These are phyloP conservation scores for Hansfordia pulvinata DNA, from an alignment of 2,329 filamentous ascomycete genomes.

Conservation along the genomic window DNA sequence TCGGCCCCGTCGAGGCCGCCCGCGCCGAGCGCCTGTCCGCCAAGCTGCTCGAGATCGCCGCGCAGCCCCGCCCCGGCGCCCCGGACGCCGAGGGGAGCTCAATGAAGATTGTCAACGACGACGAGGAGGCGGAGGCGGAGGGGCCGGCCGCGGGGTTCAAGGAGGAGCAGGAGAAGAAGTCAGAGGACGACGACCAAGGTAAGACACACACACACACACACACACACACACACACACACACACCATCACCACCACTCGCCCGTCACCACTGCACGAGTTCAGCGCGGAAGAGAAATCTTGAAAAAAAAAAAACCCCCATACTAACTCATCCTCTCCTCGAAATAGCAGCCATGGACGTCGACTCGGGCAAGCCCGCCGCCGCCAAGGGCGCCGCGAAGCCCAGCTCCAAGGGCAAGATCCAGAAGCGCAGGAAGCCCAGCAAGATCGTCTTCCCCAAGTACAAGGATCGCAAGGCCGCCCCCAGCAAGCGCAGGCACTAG, in stretches of 20 bases:
- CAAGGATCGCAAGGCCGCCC: conserved; percentile 33
- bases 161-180: conserved; percentile 11
- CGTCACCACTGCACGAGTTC: too few species aligned
- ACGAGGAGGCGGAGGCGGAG: conserved; percentile 7
- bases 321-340: conserved; percentile 5
- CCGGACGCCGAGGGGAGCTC: conserved; percentile 27
- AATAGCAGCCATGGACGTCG: conserved; percentile 41
- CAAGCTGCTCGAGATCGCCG: conserved; percentile 69
- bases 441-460: conserved; percentile 48
- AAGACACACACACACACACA: conserved; percentile 12
- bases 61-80: conserved; percentile 55
- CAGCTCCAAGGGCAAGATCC: conserved; percentile 25
- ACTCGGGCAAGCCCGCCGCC: conserved; percentile 27
- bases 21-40: conserved; percentile 73
- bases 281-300: too few species aligned
- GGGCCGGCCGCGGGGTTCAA: conserved; percentile 14
- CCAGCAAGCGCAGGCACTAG: conserved; percentile 24
- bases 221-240: background rate
- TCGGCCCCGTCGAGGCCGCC: conserved; percentile 68
- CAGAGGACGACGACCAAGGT: conserved; percentile 15
- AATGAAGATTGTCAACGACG: conserved; percentile 32
- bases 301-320: background rate
- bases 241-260: conserved; percentile 4
- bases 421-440: conserved; percentile 42
- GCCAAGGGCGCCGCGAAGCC: too few species aligned